Base-by-base conservation (phyloP, 2,329 filamentous ascomycete genomes). In the Colletotrichum horii region DNA sequence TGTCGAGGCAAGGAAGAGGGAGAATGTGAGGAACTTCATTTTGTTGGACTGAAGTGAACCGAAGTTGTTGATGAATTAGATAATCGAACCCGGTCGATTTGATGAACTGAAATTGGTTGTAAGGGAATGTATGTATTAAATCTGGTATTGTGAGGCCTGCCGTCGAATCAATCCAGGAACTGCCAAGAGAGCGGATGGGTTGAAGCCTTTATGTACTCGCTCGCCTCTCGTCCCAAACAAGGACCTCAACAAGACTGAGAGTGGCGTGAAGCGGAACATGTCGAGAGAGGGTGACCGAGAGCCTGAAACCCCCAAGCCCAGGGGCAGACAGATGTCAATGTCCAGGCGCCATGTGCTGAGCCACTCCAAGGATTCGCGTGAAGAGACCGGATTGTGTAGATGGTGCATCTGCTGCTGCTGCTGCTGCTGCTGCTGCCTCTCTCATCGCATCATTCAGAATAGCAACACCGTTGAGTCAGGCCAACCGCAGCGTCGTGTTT, bases 51-150 rank as follows among this genome's bases (percentile, higher is more conserved):
- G 73, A 73, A 73, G 69, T 64, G 24, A 68, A 64, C 73, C 69
- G 56, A 67, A 58, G n/a, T 72, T 58, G 30, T 22, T 24, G 43
- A n/a, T n/a, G 22, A 24, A 43, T 43, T 73, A 67, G 15, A 48
- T 26, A 14, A 58, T 66, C 22, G n/a, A 58, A 28, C 52, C 43
- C 6, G 32, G n/a, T 64, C 16, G 32, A 48, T 61, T 14, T 61
- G 55, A 43, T 72, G 69, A 68, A 68, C 55, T 60, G 28, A 43
- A 58, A 32, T 68, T 19, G 16, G 32, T 58, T 62, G 61, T 32
- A 73, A 75, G 70, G 30, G 73, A 75, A 73, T 75, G 73, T 73
- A 12, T 72, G 56, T 64, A 48, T 75, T 75, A 60, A 68, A 68
- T 43, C 67, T 58, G 64, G 56, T 67, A 38, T 34, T 58, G 55